Base-by-base conservation (phyloP, 75 land plant genomes). In the Selaginella tamariscina region DNA sequence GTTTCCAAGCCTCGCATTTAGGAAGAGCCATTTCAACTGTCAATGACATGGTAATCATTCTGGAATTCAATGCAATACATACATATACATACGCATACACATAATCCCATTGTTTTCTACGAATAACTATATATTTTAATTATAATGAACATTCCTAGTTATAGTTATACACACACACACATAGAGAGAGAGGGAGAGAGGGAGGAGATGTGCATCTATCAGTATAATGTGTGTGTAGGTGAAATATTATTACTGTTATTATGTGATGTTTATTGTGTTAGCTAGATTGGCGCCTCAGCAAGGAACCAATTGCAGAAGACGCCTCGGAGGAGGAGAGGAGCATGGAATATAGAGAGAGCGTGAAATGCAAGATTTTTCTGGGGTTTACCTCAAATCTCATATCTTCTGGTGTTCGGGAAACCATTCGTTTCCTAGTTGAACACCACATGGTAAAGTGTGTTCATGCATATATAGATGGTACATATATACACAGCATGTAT, bases 341-440 rank as follows among this genome's bases (percentile, higher is more conserved):
- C 31, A 72, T 66, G 1, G 56, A 57, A 0, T 86, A 73, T 56
- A 85, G 96, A 56, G 62, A 79, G 54, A 79, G 79, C 2, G 80
- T 83, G 20, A 81, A 70, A 56, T 93, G 98, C 83, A 93, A 93
- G 64, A 77, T 93, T 2, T 93, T 93, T 73, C 70, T 93, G 57
- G 98, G 98, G 21, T 93, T 91, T 55, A 93, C 98, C 18, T 93
- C 98, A 0, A 93, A 89, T 72, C 82, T 93, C 5, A 70, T 93
- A 28, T 93, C 98, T 0, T 93, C 95, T 13, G 97, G 94, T 9
- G 74, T 92, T 22, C 67, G 97, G 29, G 97, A 92, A 20, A 86
- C 80, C 2, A 78, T 92, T 29, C 80, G 98, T 0, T 92, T 79
- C 72, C 84, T 92, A 32, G 77, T 76, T 0, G 75, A 89, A 75